Conservation (phyloP, 192 early-diverging fungal genomes). For the Umbelopsis ramanniana region DNA sequence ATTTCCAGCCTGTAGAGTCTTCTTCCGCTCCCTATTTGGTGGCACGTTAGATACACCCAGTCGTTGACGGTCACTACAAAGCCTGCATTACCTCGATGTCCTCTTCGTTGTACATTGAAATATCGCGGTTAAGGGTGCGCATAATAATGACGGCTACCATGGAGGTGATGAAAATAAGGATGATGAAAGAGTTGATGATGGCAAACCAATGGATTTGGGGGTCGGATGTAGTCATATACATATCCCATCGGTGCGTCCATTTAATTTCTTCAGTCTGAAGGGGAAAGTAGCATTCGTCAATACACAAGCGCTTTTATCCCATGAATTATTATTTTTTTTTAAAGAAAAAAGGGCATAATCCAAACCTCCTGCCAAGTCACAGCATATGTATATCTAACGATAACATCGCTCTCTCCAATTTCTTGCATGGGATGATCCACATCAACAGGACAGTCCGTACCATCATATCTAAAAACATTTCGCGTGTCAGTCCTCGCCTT, state of each 20-base stretch:
- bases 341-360: not conserved
- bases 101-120: conserved; percentile 54
- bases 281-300: not conserved
- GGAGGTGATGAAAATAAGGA: conserved; percentile 65
- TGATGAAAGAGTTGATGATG: conserved; percentile 71
- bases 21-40: conserved; percentile 60
- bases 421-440: conserved; percentile 35
- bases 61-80: not conserved
- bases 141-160: conserved; percentile 69
- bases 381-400: conserved; percentile 65
- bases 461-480: not conserved
- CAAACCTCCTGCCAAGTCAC: conserved; percentile 65
- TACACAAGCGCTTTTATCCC: not conserved
- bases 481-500: not conserved
- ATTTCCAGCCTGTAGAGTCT: conserved; percentile 72
- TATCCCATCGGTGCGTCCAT: conserved; percentile 70
- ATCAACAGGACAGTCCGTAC: not conserved
- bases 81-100: conserved; percentile 37
- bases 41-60: not conserved
- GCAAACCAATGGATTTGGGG: conserved; percentile 71
- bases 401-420: conserved; percentile 26
- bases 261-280: conserved; percentile 39
- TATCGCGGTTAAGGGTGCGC: conserved; percentile 68
- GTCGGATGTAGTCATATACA: conserved; percentile 57
- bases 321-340: too few relatives aligned